Percentiles rank a stretch among this genome's conserved stretches.
These are phyloP conservation scores for Hsuehochloa calcarea DNA, from an alignment of 176 grass and related monocot genomes.

Conservation along the genomic window DNA sequence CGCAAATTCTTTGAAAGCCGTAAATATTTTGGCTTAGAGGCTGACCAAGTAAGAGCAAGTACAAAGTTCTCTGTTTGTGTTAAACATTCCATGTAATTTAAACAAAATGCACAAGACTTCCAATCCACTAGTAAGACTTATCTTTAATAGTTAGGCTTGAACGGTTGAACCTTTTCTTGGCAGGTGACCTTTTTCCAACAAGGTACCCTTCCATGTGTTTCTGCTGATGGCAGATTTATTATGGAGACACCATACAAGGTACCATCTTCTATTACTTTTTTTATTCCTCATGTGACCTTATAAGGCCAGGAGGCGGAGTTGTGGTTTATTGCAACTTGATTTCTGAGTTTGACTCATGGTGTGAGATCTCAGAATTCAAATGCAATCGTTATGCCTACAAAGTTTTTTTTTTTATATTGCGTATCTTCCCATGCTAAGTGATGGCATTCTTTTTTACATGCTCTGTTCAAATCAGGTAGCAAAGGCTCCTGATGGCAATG, in stretches of 20 bases:
- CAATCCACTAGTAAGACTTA: conserved; percentile 15
- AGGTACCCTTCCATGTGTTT: conserved; percentile 95
- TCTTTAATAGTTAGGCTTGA: conserved; percentile 30
- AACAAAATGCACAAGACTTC: background rate
- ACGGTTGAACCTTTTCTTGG: conserved; percentile 28
- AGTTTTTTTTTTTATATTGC: background rate
- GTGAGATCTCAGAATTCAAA: background rate
- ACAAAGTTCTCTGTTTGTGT: background rate
- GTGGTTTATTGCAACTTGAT: background rate
- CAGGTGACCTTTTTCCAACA: conserved; percentile 98
- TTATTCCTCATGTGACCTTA: background rate
- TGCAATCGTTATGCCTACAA: background rate
- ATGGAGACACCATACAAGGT: conserved; percentile 96
- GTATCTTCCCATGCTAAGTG: conserved; percentile 11
- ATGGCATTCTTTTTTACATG: background rate
- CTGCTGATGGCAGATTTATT: conserved; percentile 93
- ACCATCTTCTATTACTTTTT: background rate
- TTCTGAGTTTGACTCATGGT: background rate
- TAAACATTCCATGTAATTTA: background rate
- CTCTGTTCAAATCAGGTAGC: conserved; percentile 60
- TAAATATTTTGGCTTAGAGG: conserved; percentile 95
- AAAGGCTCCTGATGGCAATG: conserved; percentile 98
- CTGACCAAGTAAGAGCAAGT: conserved; percentile 68
- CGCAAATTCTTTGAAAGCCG: conserved; percentile 82
- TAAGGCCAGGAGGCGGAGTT: background rate